Percentiles rank a stretch among this genome's conserved stretches.
Conservation (phyloP, 371 early-diverging fungal genomes). For the Cladochytrium tenue region DNA sequence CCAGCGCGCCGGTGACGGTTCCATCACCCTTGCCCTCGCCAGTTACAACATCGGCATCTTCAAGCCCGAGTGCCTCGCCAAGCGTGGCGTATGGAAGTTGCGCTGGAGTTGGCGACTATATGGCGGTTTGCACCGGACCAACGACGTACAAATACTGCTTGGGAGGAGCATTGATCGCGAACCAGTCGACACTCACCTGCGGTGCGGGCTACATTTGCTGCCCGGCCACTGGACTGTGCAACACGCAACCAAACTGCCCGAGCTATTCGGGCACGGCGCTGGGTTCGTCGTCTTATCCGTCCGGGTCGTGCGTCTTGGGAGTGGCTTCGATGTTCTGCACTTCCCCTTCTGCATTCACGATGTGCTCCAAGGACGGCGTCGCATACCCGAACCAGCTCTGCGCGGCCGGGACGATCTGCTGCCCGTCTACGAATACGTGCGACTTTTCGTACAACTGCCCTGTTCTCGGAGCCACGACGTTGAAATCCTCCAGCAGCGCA, state of each 20-base stretch:
- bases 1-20: background rate
- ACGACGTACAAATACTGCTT: constrained; percentile 1
- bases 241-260: background rate
- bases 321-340: background rate
- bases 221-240: background rate
- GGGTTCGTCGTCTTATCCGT: background rate
- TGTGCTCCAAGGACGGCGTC: background rate
- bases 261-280: background rate
- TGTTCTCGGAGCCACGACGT: background rate
- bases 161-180: background rate
- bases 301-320: background rate
- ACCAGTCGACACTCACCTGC: background rate
- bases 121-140: background rate
- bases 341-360: background rate
- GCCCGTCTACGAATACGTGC: constrained; percentile 7
- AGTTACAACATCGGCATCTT: background rate
- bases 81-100: background rate
- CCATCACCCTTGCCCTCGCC: background rate
- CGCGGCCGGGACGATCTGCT: constrained; percentile 3
- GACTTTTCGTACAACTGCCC: constrained; percentile 2
- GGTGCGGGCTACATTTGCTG: constrained; percentile 4
- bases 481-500: background rate
- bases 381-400: background rate
- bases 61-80: background rate
- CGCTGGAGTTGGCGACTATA: background rate